A percentile compares a stretch with the other conserved stretches of the same genome.
Conservation (phyloP, 345 rosid species). For the Turritis glabra region DNA sequence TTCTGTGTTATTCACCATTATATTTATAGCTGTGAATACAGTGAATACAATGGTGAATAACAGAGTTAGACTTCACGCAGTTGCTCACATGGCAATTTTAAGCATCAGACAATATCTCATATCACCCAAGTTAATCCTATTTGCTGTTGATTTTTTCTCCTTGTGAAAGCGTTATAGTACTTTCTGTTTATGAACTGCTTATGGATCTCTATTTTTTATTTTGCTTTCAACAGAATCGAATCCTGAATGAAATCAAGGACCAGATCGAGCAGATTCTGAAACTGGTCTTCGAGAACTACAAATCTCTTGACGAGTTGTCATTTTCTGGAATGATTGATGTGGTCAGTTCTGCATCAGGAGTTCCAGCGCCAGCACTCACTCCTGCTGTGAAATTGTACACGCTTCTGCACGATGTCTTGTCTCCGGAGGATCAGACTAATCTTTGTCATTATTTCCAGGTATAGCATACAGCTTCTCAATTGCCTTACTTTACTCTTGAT, state of each 20-base stretch:
- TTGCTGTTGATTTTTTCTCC: slow-evolving; percentile 11
- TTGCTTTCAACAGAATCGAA: slow-evolving; percentile 68
- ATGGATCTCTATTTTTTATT: neutral
- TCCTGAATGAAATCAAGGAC: slow-evolving; percentile 86
- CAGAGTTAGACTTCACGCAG: slow-evolving; percentile 1
- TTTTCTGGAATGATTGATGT: slow-evolving; percentile 72
- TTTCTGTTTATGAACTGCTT: slow-evolving; percentile 5
- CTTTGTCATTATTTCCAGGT: slow-evolving; percentile 95
- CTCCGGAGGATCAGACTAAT: slow-evolving; percentile 89
- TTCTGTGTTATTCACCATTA: neutral
- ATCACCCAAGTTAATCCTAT: slow-evolving; percentile 3
- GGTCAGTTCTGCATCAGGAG: slow-evolving; percentile 77
- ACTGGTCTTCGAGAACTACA: slow-evolving; percentile 85
- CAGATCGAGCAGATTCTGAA: slow-evolving; percentile 96
- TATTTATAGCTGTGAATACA: neutral
- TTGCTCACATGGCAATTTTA: neutral
- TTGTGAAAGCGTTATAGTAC: slow-evolving; percentile 7
- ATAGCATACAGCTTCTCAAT: slow-evolving; percentile 10
- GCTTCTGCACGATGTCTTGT: slow-evolving; percentile 85
- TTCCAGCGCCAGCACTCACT: slow-evolving; percentile 79
- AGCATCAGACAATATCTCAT: slow-evolving; percentile 3
- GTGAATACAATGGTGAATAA: slow-evolving; percentile 6
- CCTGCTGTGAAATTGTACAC: slow-evolving; percentile 93
- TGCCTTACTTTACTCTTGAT: slow-evolving; percentile 14
- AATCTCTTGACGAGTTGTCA: slow-evolving; percentile 87